These are phyloP conservation scores for Trypanosoma platydactyli DNA, from an alignment of 208 protist species.

Conservation along the genomic window DNA sequence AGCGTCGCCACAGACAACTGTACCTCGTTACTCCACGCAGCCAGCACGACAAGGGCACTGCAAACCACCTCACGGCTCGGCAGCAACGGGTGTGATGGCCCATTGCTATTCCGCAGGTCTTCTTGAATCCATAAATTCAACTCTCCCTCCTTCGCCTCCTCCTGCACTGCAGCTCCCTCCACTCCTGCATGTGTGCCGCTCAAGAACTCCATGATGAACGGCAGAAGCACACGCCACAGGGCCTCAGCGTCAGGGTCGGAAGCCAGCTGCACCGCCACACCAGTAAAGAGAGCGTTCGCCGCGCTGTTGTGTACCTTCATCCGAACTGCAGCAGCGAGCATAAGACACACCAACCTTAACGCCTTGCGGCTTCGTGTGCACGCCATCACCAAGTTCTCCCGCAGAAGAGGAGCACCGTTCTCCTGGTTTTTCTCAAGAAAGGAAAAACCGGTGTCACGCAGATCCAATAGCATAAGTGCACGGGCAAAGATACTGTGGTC, in stretches of 20 bases:
- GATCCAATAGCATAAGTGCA: constrained; percentile 73
- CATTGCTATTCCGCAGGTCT: constrained; percentile 14
- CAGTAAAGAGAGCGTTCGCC: constrained; percentile 79
- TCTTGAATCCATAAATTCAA: not conserved
- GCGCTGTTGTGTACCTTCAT: constrained; percentile 61
- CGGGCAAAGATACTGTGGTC: constrained; percentile 86
- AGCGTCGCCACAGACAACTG: constrained; percentile 65
- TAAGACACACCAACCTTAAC: constrained; percentile 66
- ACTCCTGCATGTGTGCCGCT: constrained; percentile 19
- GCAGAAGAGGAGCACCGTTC: constrained; percentile 69
- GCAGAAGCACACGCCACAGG: constrained; percentile 72
- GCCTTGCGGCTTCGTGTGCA: constrained; percentile 76
- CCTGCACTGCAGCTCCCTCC: too few relatives aligned
- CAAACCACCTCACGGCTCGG: constrained; percentile 52
- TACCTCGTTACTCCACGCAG: constrained; percentile 66
- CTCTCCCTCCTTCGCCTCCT: too few relatives aligned
- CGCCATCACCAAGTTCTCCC: constrained; percentile 69
- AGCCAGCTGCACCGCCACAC: constrained; percentile 59
- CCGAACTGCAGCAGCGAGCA: constrained; percentile 48
- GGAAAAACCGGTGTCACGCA: constrained; percentile 85
- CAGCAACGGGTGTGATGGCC: not conserved
- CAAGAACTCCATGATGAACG: constrained; percentile 74
- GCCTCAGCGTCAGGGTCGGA: constrained; percentile 59
- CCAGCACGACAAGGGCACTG: constrained; percentile 70
- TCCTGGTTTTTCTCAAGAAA: constrained; percentile 81